Conservation (phyloP, 805 yeast genomes). For the Ogataea chonburiensis region DNA sequence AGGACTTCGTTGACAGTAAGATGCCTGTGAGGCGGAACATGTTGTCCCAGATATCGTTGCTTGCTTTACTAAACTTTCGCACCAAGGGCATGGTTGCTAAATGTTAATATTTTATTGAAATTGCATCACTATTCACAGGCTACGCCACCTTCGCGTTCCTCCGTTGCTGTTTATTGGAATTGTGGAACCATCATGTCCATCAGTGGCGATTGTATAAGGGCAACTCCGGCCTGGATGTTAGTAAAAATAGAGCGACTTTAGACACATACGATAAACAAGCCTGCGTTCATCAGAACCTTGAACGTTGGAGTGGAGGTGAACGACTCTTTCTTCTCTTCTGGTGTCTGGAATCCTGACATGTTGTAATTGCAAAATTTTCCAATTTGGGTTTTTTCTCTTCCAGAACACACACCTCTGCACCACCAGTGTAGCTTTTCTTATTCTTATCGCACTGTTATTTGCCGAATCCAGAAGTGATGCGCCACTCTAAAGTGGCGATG, state of each 20-base stretch:
- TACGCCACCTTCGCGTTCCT: not conserved
- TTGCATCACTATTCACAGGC: constrained; percentile 7
- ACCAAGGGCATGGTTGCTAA: not conserved
- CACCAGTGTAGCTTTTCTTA: not conserved
- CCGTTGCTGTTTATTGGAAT: constrained; percentile 24
- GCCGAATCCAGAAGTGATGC: constrained; percentile 8
- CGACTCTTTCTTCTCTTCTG: constrained; percentile 37
- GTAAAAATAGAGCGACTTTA: constrained; percentile 3
- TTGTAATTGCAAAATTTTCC: constrained; percentile 11
- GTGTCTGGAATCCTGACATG: constrained; percentile 35
- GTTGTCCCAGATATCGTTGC: too few relatives aligned
- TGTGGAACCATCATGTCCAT: constrained; percentile 85
- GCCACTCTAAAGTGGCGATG: constrained; percentile 13
- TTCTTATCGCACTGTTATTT: constrained; percentile 6
- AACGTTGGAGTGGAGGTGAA: constrained; percentile 63
- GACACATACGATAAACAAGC: constrained; percentile 50
- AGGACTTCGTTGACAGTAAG: too few relatives aligned
- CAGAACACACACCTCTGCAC: constrained; percentile 7
- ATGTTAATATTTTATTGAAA: not conserved
- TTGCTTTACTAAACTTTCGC: not conserved
- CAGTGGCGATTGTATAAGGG: constrained; percentile 72
- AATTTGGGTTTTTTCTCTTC: not conserved
- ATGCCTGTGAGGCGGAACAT: too few relatives aligned
- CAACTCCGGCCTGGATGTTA: constrained; percentile 57
- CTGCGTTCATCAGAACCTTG: constrained; percentile 62